These are phyloP conservation scores for Tolypocladium ovalisporum DNA, from an alignment of 2,329 filamentous ascomycete genomes.

Conservation along the genomic window DNA sequence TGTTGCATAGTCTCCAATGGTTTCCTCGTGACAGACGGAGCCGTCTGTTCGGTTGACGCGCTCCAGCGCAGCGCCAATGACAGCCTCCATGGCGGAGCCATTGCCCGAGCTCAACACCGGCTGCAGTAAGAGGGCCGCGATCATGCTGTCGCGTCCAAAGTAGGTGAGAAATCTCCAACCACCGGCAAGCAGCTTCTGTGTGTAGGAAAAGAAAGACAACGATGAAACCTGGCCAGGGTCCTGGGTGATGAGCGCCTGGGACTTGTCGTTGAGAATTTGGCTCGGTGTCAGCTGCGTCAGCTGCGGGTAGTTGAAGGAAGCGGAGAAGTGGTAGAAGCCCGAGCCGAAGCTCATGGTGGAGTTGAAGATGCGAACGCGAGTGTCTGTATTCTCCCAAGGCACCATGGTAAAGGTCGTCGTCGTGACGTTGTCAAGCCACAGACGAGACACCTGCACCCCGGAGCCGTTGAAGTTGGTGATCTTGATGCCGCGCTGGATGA, in stretches of 20 bases:
- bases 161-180: slow-evolving; percentile 58
- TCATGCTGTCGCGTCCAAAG: slow-evolving; percentile 56
- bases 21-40: slow-evolving; percentile 53
- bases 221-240: slow-evolving; percentile 36
- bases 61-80: slow-evolving; percentile 49
- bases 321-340: slow-evolving; percentile 46
- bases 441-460: slow-evolving; percentile 35
- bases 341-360: slow-evolving; percentile 33
- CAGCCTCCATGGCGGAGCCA: slow-evolving; percentile 46
- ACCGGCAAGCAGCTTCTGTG: slow-evolving; percentile 50
- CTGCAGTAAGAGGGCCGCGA: slow-evolving; percentile 45
- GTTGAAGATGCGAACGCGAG: slow-evolving; percentile 26
- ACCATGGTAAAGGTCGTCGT: slow-evolving; percentile 40
- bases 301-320: slow-evolving; percentile 52
- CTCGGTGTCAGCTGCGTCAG: slow-evolving; percentile 38
- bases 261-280: slow-evolving; percentile 37
- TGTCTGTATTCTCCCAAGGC: slow-evolving; percentile 16
- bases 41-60: slow-evolving; percentile 49
- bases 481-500: slow-evolving; percentile 43
- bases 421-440: slow-evolving; percentile 53
- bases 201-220: slow-evolving; percentile 53
- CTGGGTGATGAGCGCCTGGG: slow-evolving; percentile 31
- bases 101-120: slow-evolving; percentile 45
- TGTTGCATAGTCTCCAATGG: slow-evolving; percentile 54
- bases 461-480: slow-evolving; percentile 26